Base-by-base conservation (phyloP, 2,329 filamentous ascomycete species). In the Hysterium pulicare region DNA sequence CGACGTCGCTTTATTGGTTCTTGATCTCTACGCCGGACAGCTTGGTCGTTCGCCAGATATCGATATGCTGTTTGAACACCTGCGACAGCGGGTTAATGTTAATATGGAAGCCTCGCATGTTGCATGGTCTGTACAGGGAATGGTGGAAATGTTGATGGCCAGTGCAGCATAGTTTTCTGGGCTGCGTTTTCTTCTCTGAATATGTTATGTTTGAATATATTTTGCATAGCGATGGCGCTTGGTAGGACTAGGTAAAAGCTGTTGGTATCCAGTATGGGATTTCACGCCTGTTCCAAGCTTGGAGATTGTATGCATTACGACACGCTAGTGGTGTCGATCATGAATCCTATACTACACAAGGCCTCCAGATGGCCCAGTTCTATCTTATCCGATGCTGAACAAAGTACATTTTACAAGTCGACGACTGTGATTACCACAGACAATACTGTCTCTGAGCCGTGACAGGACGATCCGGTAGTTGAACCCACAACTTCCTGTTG, bases 381-480 rank as follows among this genome's bases (percentile, higher is more conserved):
- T 17, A 15, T 19, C 32, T 34, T 17, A 15, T 17, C 21, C 21
- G 10, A 17, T 19, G 17, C 3, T 15, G 32, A 34, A 34, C 21
- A 19, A 5, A 17, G 16, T 15, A 8, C 10, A 22, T 4, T 8
- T 8, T 17, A 37, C 13, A 22, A 22, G 17, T 21, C 5, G 17
- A 22, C 15, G 5, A 24, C 16, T 15, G 15, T 31, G 5, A 16
- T 49, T 84, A 97, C 91, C 91, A 98, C 47, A 86, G 82, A 69
- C 94, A 94, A 67, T 93, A 94, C 62, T 89, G 91, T 55, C 87
- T 80, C 73, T 96, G 90, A 26, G 83, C 83, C 48, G 84, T 84
- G 42, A 98, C 77, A 5, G 86, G 87, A 48, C 90, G 82, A 67
- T 96, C 88, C 6, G 91, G 91, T 40, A 97, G 72, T 57, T 90